Conservation (phyloP, 2,329 filamentous ascomycete genomes). For the Microsporum canis region DNA sequence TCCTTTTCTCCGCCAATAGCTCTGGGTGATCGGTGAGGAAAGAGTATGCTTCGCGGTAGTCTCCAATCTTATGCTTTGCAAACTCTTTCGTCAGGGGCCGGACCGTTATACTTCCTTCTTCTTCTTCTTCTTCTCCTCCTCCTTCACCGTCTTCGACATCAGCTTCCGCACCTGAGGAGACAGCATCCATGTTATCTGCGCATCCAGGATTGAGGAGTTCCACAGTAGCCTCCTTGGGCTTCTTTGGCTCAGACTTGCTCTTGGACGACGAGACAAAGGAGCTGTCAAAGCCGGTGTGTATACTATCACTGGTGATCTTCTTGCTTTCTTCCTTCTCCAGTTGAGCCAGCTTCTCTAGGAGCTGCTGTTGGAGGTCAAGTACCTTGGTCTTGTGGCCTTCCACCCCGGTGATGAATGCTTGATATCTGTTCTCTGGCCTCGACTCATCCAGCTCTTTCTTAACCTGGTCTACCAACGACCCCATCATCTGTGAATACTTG, state of each 20-base stretch:
- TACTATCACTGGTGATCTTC: constrained; percentile 88
- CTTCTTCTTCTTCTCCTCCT: constrained; percentile 50
- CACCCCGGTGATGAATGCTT: constrained; percentile 68
- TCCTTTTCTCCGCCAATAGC: constrained; percentile 73
- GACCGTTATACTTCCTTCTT: constrained; percentile 64
- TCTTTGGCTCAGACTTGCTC: constrained; percentile 29
- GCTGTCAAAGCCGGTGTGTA: constrained; percentile 83
- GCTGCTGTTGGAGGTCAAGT: constrained; percentile 61
- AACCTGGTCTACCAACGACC: constrained; percentile 85
- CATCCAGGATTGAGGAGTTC: constrained; percentile 65
- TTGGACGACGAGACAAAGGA: constrained; percentile 60
- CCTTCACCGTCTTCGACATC: constrained; percentile 43
- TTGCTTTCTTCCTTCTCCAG: constrained; percentile 72
- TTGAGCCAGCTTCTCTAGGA: constrained; percentile 61
- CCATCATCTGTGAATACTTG: constrained; percentile 95
- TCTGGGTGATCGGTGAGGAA: constrained; percentile 71
- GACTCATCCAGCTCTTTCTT: constrained; percentile 69
- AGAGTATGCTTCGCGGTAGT: constrained; percentile 61
- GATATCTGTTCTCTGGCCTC: constrained; percentile 58
- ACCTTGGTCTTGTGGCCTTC: constrained; percentile 68
- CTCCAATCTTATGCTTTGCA: constrained; percentile 60
- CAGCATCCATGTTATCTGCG: constrained; percentile 24
- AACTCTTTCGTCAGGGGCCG: constrained; percentile 71
- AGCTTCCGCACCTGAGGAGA: constrained; percentile 49
- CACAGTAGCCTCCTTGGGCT: constrained; percentile 36